Evolutionary conservation across 345 rosid genomes (phyloP).

Genomic region (Erodium maritimum): DNA sequence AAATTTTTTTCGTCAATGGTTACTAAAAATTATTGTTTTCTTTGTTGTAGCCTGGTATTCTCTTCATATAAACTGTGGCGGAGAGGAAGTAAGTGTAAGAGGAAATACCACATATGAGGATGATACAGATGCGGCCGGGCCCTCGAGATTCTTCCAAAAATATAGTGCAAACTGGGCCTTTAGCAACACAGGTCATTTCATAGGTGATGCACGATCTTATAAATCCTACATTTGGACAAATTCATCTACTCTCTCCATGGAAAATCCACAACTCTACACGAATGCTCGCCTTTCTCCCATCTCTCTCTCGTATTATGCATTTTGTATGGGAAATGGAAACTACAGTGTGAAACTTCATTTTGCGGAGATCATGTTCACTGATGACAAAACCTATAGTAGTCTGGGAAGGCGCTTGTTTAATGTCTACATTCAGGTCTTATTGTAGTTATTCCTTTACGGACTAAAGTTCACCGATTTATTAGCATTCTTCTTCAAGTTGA

Average conservation of each 20-base stretch:
- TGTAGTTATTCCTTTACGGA: too few relatives aligned
- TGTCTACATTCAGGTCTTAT: conserved; percentile 21
- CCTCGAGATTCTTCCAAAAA: conserved; percentile 13
- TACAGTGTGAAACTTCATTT: conserved; percentile 19
- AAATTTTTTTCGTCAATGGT: background rate
- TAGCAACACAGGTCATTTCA: conserved; percentile 51
- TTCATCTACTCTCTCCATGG: conserved; percentile 12
- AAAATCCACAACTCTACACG: conserved; percentile 5
- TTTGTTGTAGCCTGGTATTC: background rate
- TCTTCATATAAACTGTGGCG: conserved; percentile 33
- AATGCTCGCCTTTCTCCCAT: conserved; percentile 10
- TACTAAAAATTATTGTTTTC: background rate
- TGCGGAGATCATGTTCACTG: conserved; percentile 18
- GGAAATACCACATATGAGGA: conserved; percentile 17
- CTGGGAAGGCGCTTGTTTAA: conserved; percentile 21
- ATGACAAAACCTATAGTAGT: conserved; percentile 7
- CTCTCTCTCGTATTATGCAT: conserved; percentile 13
- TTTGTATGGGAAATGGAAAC: conserved; percentile 14
- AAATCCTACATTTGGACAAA: conserved; percentile 12
- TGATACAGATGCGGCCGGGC: conserved; percentile 15
- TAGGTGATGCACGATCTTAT: conserved; percentile 4
- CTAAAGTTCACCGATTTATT: too few relatives aligned
- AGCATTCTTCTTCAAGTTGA: too few relatives aligned
- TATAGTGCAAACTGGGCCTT: conserved; percentile 25
- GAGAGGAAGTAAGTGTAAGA: conserved; percentile 5